phyloP scores from a whole-genome alignment of 1,284 basidiomycete species.

The Microbotryum silenes-acaulis region DNA sequence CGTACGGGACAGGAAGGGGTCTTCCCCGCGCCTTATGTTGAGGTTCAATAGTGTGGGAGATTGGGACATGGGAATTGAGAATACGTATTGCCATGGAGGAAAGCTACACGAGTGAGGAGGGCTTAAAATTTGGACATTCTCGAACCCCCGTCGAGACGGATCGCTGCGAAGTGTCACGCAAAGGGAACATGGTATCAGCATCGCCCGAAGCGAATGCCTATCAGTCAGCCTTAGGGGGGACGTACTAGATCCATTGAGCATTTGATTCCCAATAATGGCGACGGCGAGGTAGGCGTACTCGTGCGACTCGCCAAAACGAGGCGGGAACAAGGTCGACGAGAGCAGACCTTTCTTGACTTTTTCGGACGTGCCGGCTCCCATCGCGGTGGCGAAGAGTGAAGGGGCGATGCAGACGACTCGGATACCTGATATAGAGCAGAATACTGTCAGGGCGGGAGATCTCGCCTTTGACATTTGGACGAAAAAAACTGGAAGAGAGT shows the following conservation, averaged over 20 bases:
- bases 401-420: slow-evolving; percentile 36
- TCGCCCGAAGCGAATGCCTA: not conserved
- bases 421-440: slow-evolving; percentile 19
- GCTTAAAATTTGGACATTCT: slow-evolving; percentile 29
- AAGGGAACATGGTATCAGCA: not conserved
- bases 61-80: no score
- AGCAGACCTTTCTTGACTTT: slow-evolving; percentile 15
- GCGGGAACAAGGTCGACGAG: slow-evolving; percentile 23
- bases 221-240: slow-evolving; percentile 5
- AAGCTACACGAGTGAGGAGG: no score
- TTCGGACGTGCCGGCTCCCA: slow-evolving; percentile 35
- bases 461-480: not conserved
- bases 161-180: slow-evolving; percentile 1
- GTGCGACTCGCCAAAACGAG: slow-evolving; percentile 35
- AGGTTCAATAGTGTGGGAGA: slow-evolving; percentile 13
- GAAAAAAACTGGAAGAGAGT: no score
- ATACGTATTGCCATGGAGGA: no score
- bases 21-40: slow-evolving; percentile 59
- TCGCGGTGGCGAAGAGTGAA: slow-evolving; percentile 39
- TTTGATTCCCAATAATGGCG: slow-evolving; percentile 34
- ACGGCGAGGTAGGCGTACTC: slow-evolving; percentile 39
- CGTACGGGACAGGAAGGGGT: slow-evolving; percentile 33
- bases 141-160: slow-evolving; percentile 27
- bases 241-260: slow-evolving; percentile 25
- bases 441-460: not conserved